Evolutionary conservation across 2,329 filamentous ascomycete species (phyloP), one percentile per base, ranked within the genome.

Genomic region (Calonectria ilicicola): DNA sequence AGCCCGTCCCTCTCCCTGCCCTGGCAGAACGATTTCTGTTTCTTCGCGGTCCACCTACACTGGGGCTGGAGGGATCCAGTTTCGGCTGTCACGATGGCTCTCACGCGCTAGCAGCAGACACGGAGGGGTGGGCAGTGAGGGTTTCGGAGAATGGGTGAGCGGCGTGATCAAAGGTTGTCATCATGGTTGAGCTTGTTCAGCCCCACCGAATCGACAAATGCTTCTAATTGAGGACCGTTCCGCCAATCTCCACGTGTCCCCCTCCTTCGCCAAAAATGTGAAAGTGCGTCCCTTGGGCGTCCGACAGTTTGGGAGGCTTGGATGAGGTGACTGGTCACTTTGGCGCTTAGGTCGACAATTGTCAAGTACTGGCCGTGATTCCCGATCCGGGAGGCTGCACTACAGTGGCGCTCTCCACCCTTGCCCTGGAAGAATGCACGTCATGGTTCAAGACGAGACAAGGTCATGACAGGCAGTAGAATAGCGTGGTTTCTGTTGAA

Each of bases 361-460:
- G 71, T 53, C 46, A 23, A 70, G 62, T 53, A 51, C 71, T 72
- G 65, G 66, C 65, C 68, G 68, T 74, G 65, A 75, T 74, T 70
- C 75, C 76, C 71, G 65, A 78, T 74, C 69, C 77, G 67, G 75
- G 69, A 73, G 72, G 70, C 68, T 76, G 67, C 75, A 74, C 73
- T 71, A 58, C 65, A 77, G 65, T 69, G 72, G 75, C 74, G 69
- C 72, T 71, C 60, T 32, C 53, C 58, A 67, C 67, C 72, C 69
- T 67, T 63, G 68, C 66, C 75, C 71, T 73, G 70, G 72, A 46
- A 53, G 56, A 75, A 79, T 79, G 78, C 78, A 79, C 78, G 78
- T 79, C 78, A 79, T 79, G 78, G 78, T 79, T 79, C 72, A 75
- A 78, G 76, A 78, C 69, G 72, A 70, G 75, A 77, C 73, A 75